phyloP scores from a whole-genome alignment of 2,329 filamentous ascomycete species.

The Xylariaceae sp. region DNA sequence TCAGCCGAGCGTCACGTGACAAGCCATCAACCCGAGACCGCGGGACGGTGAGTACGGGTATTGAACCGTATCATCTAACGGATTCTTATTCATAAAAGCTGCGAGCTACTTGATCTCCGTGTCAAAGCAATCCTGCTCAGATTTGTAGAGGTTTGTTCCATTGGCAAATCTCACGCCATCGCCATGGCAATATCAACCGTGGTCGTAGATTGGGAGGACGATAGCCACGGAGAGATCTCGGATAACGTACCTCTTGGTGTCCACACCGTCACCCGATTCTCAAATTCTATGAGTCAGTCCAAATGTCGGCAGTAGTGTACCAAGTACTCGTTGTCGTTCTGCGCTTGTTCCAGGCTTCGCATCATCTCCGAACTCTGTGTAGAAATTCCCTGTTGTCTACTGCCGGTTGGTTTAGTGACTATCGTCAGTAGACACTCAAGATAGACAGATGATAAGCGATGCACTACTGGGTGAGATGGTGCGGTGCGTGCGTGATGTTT shows the following conservation, averaged over 20 bases:
- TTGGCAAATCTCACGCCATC: neutral
- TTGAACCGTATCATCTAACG: neutral
- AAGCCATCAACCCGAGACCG: neutral
- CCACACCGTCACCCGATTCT: neutral
- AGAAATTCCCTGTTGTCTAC: neutral
- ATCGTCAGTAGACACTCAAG: neutral
- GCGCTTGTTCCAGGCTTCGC: neutral
- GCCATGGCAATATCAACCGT: neutral
- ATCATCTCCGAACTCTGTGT: neutral
- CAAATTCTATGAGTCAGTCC: neutral
- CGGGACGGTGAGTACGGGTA: neutral
- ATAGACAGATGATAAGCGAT: neutral
- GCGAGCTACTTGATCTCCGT: neutral
- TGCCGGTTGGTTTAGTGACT: neutral
- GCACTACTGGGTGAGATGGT: neutral
- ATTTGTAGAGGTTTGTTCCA: neutral
- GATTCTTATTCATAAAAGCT: neutral
- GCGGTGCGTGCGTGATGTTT: conserved; percentile 1
- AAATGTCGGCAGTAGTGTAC: neutral
- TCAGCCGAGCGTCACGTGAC: conserved; percentile 8
- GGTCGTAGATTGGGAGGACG: neutral
- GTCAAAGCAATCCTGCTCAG: neutral
- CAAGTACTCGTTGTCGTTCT: neutral
- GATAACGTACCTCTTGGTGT: neutral
- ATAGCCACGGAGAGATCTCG: neutral